These are phyloP conservation scores for Suillus decipiens DNA, from an alignment of 768 basidiomycete genomes.

Conservation along the genomic window DNA sequence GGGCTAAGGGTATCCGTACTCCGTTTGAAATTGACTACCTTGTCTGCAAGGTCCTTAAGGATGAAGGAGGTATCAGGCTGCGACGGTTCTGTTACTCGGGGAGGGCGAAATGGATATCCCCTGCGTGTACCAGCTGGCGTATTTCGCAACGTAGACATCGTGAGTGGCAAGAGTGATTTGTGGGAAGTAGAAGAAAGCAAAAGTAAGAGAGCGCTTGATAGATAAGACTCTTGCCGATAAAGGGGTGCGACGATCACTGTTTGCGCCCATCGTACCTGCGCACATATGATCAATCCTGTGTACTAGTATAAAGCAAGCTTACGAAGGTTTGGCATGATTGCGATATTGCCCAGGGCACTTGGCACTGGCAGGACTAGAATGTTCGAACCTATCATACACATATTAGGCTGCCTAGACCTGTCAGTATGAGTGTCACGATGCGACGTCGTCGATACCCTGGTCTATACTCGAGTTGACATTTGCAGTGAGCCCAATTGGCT, in stretches of 20 bases:
- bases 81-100: background rate
- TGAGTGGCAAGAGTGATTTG: too few species aligned
- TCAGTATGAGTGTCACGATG: background rate
- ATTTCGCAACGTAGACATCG: background rate
- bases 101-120: background rate
- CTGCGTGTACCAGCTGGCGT: background rate
- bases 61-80: conserved; percentile 18
- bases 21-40: conserved; percentile 20
- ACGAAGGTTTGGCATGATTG: background rate
- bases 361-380: too few species aligned
- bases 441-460: background rate
- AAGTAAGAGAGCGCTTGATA: background rate
- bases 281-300: background rate
- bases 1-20: conserved; percentile 12
- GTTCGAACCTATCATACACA: too few species aligned
- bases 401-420: background rate
- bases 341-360: background rate
- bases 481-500: background rate
- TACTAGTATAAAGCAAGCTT: background rate
- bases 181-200: background rate
- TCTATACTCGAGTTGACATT: background rate
- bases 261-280: background rate
- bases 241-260: conserved; percentile 1
- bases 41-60: conserved; percentile 23
- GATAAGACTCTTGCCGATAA: background rate